Conservation (phyloP, 768 basidiomycete genomes). For the Tulasnella sp. region DNA sequence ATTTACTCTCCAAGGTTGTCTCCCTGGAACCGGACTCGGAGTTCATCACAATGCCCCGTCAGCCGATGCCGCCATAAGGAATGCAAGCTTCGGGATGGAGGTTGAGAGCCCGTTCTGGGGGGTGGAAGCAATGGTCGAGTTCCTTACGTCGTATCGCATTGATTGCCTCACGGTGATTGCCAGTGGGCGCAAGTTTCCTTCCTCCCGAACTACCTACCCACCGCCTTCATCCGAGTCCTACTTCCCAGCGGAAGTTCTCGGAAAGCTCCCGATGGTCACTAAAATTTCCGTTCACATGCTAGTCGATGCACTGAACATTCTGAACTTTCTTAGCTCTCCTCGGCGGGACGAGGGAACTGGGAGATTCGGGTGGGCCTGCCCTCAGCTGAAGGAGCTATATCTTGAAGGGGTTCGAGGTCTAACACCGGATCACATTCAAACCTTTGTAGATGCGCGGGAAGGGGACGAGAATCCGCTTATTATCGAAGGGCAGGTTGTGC, state of each 20-base stretch:
- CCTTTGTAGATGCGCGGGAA: neutral
- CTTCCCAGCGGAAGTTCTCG: neutral
- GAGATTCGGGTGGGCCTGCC: neutral
- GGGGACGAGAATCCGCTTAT: neutral
- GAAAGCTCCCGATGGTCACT: neutral
- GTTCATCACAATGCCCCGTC: neutral
- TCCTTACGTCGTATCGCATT: neutral
- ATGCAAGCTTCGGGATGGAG: neutral
- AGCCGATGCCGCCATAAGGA: neutral
- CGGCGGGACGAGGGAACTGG: neutral
- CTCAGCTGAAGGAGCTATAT: neutral
- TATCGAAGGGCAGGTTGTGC: neutral
- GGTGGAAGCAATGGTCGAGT: neutral
- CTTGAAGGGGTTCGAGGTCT: neutral
- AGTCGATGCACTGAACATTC: neutral
- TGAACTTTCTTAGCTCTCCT: neutral
- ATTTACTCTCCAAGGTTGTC: neutral
- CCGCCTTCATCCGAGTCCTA: neutral
- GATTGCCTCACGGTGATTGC: neutral
- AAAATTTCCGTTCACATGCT: neutral
- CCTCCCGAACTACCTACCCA: too few relatives aligned
- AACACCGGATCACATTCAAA: neutral
- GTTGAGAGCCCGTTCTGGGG: neutral
- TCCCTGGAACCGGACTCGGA: neutral
- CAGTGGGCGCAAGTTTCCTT: too few relatives aligned